A percentile compares a stretch with the other conserved stretches of the same genome.
Evolutionary conservation across 2,329 filamentous ascomycete genomes (phyloP).

Genomic region (Pseudogymnoascus sp.): DNA sequence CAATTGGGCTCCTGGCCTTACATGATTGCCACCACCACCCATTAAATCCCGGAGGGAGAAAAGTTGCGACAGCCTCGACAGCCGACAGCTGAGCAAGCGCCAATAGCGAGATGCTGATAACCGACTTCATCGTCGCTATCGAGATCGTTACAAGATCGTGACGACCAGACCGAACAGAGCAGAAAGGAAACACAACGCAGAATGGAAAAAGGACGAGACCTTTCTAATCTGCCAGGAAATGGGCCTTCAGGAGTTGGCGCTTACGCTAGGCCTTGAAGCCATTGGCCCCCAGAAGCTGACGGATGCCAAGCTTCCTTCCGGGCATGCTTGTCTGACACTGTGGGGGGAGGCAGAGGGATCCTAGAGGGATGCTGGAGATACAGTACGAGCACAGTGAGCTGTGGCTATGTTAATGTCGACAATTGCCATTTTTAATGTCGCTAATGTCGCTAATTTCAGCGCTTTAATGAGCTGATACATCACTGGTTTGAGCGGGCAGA

Average conservation of each 20-base stretch:
- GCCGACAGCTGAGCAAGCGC: neutral
- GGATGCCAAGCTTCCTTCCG: neutral
- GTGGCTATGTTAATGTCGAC: neutral
- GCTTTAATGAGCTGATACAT: neutral
- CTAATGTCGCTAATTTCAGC: neutral
- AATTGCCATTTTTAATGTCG: neutral
- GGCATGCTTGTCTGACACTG: neutral
- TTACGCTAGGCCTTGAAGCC: neutral
- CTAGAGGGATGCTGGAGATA: neutral
- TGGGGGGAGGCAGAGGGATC: neutral
- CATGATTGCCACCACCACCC: neutral
- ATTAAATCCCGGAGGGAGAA: neutral
- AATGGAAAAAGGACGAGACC: neutral
- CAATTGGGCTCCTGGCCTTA: neutral
- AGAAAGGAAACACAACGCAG: neutral
- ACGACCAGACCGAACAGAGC: neutral
- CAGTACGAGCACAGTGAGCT: neutral
- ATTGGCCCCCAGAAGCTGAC: neutral
- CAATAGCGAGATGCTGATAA: neutral
- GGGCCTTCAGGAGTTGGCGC: neutral
- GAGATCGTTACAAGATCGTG: neutral
- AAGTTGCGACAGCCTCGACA: neutral
- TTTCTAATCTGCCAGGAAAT: neutral
- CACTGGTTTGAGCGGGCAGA: neutral
- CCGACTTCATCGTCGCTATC: conserved; percentile 3